These are phyloP conservation scores for Echinochloa phyllopogon DNA, from an alignment of 176 grass and related monocot species.

Conservation along the genomic window DNA sequence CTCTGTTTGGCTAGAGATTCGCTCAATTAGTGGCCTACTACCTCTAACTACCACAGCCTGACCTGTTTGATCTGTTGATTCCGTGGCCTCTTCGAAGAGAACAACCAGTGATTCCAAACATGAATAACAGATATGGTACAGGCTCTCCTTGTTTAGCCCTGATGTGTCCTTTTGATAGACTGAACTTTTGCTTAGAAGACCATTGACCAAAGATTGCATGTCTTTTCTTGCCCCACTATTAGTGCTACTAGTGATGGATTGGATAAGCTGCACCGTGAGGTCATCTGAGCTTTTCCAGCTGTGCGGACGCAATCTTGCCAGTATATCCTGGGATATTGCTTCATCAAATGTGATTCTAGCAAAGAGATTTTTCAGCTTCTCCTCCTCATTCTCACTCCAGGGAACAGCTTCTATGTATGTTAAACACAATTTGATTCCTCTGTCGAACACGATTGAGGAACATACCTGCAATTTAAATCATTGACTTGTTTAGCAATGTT, in stretches of 20 bases:
- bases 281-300: constrained; percentile 47
- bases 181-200: constrained; percentile 74
- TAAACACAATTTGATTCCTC: constrained; percentile 65
- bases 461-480: constrained; percentile 58
- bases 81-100: constrained; percentile 60
- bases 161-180: constrained; percentile 70
- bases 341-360: constrained; percentile 59
- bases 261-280: constrained; percentile 63
- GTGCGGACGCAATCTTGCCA: constrained; percentile 57
- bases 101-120: constrained; percentile 63
- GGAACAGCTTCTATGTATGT: constrained; percentile 81
- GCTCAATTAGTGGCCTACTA: constrained; percentile 63
- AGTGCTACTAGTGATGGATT: constrained; percentile 59
- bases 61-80: constrained; percentile 4
- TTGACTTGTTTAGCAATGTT: neutral
- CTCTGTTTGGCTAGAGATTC: constrained; percentile 69
- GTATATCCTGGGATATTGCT: constrained; percentile 62
- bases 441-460: constrained; percentile 65
- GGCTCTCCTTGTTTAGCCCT: constrained; percentile 59
- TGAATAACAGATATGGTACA: constrained; percentile 68
- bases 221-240: constrained; percentile 72
- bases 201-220: constrained; percentile 79
- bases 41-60: constrained; percentile 3
- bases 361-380: constrained; percentile 76
- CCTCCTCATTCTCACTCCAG: constrained; percentile 80